These are phyloP conservation scores for Tetracladium marchalianum DNA, from an alignment of 495 filamentous ascomycete species.

Conservation along the genomic window DNA sequence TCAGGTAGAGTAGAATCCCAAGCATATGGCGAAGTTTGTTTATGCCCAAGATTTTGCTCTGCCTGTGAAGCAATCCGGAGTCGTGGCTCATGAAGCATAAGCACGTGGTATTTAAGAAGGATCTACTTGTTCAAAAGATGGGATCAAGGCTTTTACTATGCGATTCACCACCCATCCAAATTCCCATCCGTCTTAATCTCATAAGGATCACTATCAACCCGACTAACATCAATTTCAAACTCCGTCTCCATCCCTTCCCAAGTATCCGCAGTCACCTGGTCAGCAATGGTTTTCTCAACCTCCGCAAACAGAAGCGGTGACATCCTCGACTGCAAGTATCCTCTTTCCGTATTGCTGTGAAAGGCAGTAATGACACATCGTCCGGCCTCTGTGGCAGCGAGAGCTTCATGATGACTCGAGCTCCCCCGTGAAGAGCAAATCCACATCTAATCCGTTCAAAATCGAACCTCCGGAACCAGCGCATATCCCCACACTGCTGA, in stretches of 20 bases:
- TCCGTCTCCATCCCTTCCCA: conserved; percentile 20
- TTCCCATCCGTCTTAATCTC: conserved; percentile 32
- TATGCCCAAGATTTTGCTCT: too few relatives aligned
- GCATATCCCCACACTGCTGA: conserved; percentile 59
- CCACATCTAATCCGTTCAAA: conserved; percentile 55
- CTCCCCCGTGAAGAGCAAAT: conserved; percentile 85
- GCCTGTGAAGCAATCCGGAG: too few relatives aligned
- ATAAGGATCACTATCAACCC: conserved; percentile 63
- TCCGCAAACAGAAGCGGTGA: conserved; percentile 40
- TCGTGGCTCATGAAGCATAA: too few relatives aligned
- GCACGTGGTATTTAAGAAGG: too few relatives aligned
- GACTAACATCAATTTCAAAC: conserved; percentile 62
- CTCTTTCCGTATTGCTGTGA: conserved; percentile 85
- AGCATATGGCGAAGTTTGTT: too few relatives aligned
- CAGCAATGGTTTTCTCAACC: conserved; percentile 19
- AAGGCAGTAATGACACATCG: conserved; percentile 74
- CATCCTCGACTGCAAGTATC: conserved; percentile 63
- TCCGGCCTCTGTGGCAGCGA: conserved; percentile 82
- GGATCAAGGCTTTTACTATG: too few relatives aligned
- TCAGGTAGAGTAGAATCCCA: too few relatives aligned
- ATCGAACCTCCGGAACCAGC: conserved; percentile 75
- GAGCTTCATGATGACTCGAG: conserved; percentile 85
- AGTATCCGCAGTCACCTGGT: conserved; percentile 7
- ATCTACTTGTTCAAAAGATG: too few relatives aligned
- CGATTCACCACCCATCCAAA: conserved; percentile 6